Conservation (phyloP, 345 rosid genomes). For the Citrus reticulata region DNA sequence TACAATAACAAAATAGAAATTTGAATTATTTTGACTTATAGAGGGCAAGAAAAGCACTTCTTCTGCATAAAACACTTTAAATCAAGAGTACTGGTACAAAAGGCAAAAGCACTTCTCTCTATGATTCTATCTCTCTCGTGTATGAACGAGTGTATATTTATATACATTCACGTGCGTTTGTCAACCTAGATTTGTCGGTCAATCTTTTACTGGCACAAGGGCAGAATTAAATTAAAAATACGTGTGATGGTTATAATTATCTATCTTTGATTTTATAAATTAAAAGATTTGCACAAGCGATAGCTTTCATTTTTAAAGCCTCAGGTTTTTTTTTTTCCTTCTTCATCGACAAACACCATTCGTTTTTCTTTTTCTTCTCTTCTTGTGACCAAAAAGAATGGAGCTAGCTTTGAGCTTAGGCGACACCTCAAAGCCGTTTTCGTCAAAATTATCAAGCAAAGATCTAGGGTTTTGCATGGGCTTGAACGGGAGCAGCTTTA, state of each 20-base stretch:
- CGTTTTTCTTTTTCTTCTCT: not conserved
- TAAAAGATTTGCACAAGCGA: constrained; percentile 1
- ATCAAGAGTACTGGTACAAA: not conserved
- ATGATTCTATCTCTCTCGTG: constrained; percentile 34
- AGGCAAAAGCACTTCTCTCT: not conserved
- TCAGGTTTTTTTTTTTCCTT: not conserved
- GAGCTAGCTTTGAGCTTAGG: constrained; percentile 90
- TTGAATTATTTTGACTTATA: constrained; percentile 5
- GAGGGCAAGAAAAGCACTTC: not conserved
- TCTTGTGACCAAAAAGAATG: constrained; percentile 29
- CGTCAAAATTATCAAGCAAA: constrained; percentile 35
- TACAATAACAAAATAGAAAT: not conserved
- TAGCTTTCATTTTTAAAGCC: not conserved
- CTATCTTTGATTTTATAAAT: not conserved
- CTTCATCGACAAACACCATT: not conserved
- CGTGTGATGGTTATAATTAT: not conserved
- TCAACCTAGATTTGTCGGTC: constrained; percentile 65
- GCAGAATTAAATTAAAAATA: constrained; percentile 1
- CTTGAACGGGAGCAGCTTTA: constrained; percentile 27
- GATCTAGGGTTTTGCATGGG: constrained; percentile 73
- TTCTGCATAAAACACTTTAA: not conserved
- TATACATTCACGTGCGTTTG: constrained; percentile 76
- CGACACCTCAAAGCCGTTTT: constrained; percentile 57
- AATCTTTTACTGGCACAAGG: constrained; percentile 33
- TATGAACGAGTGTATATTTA: constrained; percentile 41